These are phyloP conservation scores for Tylopilus felleus DNA, from an alignment of 768 basidiomycete species.

Conservation along the genomic window DNA sequence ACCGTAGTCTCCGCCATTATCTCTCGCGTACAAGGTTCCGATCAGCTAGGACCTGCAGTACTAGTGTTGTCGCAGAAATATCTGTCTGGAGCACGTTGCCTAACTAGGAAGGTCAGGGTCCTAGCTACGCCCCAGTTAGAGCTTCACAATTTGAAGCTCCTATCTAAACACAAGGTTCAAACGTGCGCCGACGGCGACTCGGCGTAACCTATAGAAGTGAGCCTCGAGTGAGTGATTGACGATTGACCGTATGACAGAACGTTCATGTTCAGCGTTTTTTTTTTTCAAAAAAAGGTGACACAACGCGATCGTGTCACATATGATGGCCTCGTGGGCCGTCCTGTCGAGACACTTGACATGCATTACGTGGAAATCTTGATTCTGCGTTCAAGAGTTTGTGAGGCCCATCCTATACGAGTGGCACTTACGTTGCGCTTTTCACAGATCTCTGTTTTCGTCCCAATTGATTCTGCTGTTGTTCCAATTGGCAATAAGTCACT, in stretches of 20 bases:
- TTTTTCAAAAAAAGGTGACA: too few relatives aligned
- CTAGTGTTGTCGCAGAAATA: background rate
- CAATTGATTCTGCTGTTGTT: background rate
- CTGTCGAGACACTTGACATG: background rate
- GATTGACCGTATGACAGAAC: background rate
- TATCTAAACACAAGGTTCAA: background rate
- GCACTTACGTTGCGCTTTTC: constrained; percentile 3
- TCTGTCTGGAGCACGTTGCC: background rate
- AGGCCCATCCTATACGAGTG: background rate
- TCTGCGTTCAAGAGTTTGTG: background rate
- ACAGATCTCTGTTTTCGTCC: background rate
- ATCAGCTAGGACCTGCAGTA: background rate
- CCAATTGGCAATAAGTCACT: constrained; percentile 1
- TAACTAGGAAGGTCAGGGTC: constrained; percentile 2
- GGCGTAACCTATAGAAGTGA: background rate
- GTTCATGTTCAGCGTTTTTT: background rate
- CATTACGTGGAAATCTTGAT: constrained; percentile 17
- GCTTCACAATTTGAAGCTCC: background rate
- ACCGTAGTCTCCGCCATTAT: constrained; percentile 3
- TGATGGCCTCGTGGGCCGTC: constrained; percentile 2
- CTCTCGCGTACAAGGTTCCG: constrained; percentile 1
- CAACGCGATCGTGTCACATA: background rate
- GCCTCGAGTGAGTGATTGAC: background rate
- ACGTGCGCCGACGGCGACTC: background rate
- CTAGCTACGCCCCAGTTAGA: background rate